Evolutionary conservation across 768 basidiomycete species (phyloP), one percentile per base, ranked within the genome.

Genomic region (Rubroboletus pulcherrimus): DNA sequence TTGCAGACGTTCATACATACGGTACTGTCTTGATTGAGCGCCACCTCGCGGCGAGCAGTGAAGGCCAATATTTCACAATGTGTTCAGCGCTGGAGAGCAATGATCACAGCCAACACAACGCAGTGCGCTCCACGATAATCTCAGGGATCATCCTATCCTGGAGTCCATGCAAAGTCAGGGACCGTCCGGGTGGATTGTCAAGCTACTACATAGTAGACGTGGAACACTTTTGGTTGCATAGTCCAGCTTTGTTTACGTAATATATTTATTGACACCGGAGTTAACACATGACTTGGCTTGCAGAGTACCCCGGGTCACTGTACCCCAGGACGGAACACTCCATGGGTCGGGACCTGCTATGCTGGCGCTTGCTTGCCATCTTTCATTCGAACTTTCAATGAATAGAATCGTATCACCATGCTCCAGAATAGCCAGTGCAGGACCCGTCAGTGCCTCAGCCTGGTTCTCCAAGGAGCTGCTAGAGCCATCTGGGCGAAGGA

Each of bases 261-360:
- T 11, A 10, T 26, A 4, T 4, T 2, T 26, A 26, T 26, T 26
- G 21, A 21, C 21, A 21, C 21, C 21, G 21, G 21, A 21, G 21
- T 56, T 6, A 61, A 63, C 29, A 0, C 62, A 64, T 63, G 62
- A 63, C 49, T 38, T 5, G 33, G 14, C 38, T 12, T 43, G 49
- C 45, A 42, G 15, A 26, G 19, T 35, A 11, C 40, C 15, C n/a
- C 17, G n/a, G n/a, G 21, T 1, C 21, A 21, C 21, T 7, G 8
- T 19, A 26, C 1, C 26, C 26, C 26, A 26, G 26, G 26, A 26
- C 38, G 34, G 34, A 14, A 47, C 35, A 24, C 21, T 24, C 11
- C 7, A 26, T 26, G 26, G 26, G 12, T 26, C 47, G 10, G 26
- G 14, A 30, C 19, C 30, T 14, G 7, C 12, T 19, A 9, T 34